Conservation (phyloP, 305 asterid genomes). For the Fraxinus baroniana region DNA sequence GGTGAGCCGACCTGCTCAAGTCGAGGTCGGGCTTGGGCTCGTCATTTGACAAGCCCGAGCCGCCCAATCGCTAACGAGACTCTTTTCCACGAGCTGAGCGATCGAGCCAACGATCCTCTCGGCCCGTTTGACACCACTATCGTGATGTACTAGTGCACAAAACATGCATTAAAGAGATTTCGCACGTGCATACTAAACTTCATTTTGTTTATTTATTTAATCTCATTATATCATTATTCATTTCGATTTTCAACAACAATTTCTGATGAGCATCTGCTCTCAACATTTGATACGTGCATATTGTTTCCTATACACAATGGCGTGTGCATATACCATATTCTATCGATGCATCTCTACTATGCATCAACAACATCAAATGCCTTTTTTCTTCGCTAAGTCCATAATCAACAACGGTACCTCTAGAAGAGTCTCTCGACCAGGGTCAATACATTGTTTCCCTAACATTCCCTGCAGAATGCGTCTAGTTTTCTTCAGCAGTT, state of each 20-base stretch:
- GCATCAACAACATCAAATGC: conserved; percentile 13
- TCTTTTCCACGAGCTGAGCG: too few species aligned
- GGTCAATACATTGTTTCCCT: neutral
- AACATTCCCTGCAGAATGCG: neutral
- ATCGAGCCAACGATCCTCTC: too few species aligned
- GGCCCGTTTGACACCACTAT: too few species aligned
- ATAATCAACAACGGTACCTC: conserved; percentile 1
- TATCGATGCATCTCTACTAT: neutral
- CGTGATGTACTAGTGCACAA: neutral
- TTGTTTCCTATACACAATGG: neutral
- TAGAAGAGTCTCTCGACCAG: neutral
- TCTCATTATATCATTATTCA: neutral
- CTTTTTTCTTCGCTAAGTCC: conserved; percentile 19
- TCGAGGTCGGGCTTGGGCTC: too few species aligned
- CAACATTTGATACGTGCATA: neutral
- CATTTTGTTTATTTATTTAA: too few species aligned
- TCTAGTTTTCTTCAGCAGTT: conserved; percentile 24
- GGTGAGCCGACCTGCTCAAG: too few species aligned
- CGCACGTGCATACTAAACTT: neutral
- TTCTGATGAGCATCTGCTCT: neutral
- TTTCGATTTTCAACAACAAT: neutral
- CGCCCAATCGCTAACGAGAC: too few species aligned
- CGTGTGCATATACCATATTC: neutral
- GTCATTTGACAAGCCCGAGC: too few species aligned
- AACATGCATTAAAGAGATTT: neutral